Evolutionary conservation across 768 basidiomycete species (phyloP).

Genomic region (Fibroporia radiculosa): DNA sequence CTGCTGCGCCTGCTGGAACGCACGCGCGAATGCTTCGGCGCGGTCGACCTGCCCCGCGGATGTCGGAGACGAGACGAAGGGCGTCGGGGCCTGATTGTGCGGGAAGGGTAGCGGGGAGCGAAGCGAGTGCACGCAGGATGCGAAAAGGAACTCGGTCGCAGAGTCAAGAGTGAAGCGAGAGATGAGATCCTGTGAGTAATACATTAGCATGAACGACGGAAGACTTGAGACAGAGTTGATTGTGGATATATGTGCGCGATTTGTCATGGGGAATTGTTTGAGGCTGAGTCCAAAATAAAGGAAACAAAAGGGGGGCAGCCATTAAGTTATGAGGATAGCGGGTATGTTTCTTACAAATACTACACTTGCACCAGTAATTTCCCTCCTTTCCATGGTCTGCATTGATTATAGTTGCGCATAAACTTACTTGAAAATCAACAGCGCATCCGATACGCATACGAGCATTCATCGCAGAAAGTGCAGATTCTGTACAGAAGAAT

Average conservation of each 20-base stretch:
- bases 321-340: too few relatives aligned
- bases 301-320: too few relatives aligned
- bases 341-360: too few relatives aligned
- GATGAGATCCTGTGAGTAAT: slow-evolving; percentile 39
- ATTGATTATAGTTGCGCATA: too few relatives aligned
- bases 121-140: slow-evolving; percentile 33
- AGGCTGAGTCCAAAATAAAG: not conserved
- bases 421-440: slow-evolving; percentile 23
- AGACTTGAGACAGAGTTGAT: not conserved
- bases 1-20: slow-evolving; percentile 32
- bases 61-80: slow-evolving; percentile 23
- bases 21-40: slow-evolving; percentile 26
- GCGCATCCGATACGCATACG: slow-evolving; percentile 20
- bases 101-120: slow-evolving; percentile 31
- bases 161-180: slow-evolving; percentile 44
- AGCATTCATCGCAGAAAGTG: slow-evolving; percentile 20
- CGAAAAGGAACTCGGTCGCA: slow-evolving; percentile 48
- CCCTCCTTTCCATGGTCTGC: too few relatives aligned
- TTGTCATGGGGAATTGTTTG: too few relatives aligned
- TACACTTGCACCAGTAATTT: too few relatives aligned
- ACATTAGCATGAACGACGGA: too few relatives aligned
- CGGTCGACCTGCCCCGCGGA: not conserved
- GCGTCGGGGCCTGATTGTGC: slow-evolving; percentile 12
- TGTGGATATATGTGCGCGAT: too few relatives aligned
- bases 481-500: slow-evolving; percentile 9